Evolutionary conservation across 257 asterid species (phyloP), one percentile per base, ranked within the genome.

Genomic region (Solanum corneliomulleri): DNA sequence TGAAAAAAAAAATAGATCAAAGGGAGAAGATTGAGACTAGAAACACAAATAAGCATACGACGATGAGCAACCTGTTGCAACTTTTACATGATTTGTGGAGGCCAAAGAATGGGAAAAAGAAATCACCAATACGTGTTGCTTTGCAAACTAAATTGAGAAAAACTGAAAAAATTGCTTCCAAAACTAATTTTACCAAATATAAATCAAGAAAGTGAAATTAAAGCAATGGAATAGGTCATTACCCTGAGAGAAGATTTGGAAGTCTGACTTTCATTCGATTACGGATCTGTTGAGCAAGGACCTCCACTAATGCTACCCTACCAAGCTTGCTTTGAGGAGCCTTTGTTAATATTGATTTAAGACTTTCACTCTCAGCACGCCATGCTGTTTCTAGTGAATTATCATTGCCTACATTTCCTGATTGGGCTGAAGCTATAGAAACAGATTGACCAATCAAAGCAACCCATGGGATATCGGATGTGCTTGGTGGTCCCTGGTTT

Each of bases 191-290:
- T 29, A 45, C 42, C 66, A 78, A 78, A 78, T 27, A 20, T 45
- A 27, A 27, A 78, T 78, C 42, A 16, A 78, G 84, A 15, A 45
- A 14, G 41, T 29, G 66, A 78, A 49, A 49, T 49, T 29, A 11
- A 80, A 81, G 37, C 29, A 81, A 81, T 49, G 85, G 85, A 49
- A 47, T 47, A 49, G 18, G 69, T 42, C 69, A 88, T 71, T 90
- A 96, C 99, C 99, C 98, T 45, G 97, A 93, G 58, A 96, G 98
- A 33, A 96, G 95, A 91, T 92, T 96, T 25, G 99, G 99, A 74
- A 97, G 94, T 91, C 99, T 93, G 85, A 96, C 82, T 92, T 93
- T 97, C 98, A 95, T 86, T n/a, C 91, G 89, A 78, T 68, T 87
- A 56, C 86, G 91, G 23, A 89, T 83, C 89, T 89, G 91, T n/a